phyloP scores from a whole-genome alignment of 2,329 filamentous ascomycete species.

The Clarireedia sp. region DNA sequence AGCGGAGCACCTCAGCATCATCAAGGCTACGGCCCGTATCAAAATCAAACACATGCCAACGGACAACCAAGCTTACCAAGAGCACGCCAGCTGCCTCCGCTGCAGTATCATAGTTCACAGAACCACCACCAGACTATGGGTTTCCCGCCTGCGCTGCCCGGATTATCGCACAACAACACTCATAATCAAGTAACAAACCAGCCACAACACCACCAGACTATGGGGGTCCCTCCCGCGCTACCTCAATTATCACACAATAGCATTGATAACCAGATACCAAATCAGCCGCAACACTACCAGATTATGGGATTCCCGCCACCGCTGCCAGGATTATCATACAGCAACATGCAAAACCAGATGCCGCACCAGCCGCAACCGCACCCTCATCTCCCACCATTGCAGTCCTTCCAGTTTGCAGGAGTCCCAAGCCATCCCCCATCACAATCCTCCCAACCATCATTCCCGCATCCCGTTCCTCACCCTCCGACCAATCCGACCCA shows the following conservation, averaged over 20 bases:
- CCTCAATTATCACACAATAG: background rate
- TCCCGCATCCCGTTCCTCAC: no score
- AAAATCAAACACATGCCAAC: background rate
- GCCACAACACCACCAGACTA: background rate
- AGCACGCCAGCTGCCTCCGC: background rate
- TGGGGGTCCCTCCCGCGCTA: background rate
- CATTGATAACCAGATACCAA: no score
- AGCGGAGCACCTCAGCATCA: background rate
- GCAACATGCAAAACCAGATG: no score
- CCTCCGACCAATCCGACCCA: no score
- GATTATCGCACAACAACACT: background rate
- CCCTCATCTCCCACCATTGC: no score
- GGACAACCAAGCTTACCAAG: background rate
- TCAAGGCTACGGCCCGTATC: background rate
- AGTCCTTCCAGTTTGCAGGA: no score
- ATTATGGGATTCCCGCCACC: background rate
- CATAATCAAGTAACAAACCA: background rate
- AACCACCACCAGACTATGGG: background rate
- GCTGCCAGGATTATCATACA: background rate
- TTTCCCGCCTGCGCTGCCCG: background rate
- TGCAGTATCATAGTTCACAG: background rate
- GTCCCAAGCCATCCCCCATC: no score
- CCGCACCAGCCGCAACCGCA: background rate
- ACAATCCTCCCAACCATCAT: no score
- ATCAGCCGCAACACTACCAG: background rate